Base-by-base conservation (phyloP, 129 eudicot genomes). In the Kitagawia praeruptora region DNA sequence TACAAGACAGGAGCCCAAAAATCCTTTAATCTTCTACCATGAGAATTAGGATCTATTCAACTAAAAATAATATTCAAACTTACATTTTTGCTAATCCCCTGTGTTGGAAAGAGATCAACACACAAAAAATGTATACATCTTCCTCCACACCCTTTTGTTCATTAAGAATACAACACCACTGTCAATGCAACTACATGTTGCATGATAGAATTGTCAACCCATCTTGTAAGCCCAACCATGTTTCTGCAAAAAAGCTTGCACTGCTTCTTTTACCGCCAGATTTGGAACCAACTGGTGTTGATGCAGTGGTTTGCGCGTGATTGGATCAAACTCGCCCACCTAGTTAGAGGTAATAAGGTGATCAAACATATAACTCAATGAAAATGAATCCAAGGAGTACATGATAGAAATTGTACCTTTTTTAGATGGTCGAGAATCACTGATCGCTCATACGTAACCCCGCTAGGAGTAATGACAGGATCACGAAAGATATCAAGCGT, bases 401-500 rank as follows among this genome's bases (percentile, higher is more conserved):
- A 54, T 0, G 15, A 14, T 2, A 80, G 8, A 64, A 64, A 27
- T n/a, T 67, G 70, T 72, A 92, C 99, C 99, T 95, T 93, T 41
- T 88, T 79, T 34, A 96, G 86, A 84, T 96, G 99, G 0, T 96
- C 97, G 49, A 90, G 89, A 77, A 96, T 96, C 47, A 81, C 83
- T 27, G 89, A 91, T 84, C 96, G 85, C 89, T 96, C 99, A 77
- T 96, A 96, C 18, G 99, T 86, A 64, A 90, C 49, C 48, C 99
- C 99, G 75, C 99, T 92, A 8, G 99, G 97, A 27, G 97, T 88
- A 80, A 86, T 96, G 61, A 96, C 98, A 25, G 99, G 98, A 86
- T 96, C 98, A 37, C 98, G 98, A 53, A 92, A 96, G 53, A 96
- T 92, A 78, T 96, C 99, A 53, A 96, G 93, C 19, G 97, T 92